Percentiles rank a stretch among this genome's conserved stretches.
Evolutionary conservation across 1,284 basidiomycete genomes (phyloP).

Genomic region (Porodaedalea pini): DNA sequence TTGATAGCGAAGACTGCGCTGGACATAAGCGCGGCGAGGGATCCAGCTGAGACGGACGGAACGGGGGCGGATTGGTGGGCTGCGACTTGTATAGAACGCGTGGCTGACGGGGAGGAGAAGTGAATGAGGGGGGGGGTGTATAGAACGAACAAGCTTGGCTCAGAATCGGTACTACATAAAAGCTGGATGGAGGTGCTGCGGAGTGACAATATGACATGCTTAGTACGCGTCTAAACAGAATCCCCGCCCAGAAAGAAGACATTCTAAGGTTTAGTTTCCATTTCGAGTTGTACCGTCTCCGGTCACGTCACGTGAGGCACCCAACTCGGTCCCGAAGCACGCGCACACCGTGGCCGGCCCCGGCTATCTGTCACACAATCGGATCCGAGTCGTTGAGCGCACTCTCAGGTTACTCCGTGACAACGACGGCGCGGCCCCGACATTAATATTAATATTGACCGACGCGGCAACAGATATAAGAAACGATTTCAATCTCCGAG

Average conservation of each 20-base stretch:
- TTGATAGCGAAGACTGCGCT: conserved; percentile 8
- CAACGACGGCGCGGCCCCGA: too few relatives aligned
- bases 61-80: too few relatives aligned
- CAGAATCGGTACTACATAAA: background rate
- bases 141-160: background rate
- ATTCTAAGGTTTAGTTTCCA: background rate
- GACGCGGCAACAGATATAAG: background rate
- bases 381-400: too few relatives aligned
- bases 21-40: background rate
- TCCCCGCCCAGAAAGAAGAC: background rate
- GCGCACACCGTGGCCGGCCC: too few relatives aligned
- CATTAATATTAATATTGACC: background rate
- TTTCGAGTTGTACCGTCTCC: background rate
- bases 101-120: background rate
- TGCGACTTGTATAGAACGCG: background rate
- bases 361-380: too few relatives aligned
- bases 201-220: conserved; percentile 3
- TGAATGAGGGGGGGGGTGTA: background rate
- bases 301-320: background rate
- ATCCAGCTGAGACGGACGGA: too few relatives aligned
- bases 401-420: too few relatives aligned
- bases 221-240: background rate
- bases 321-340: background rate
- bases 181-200: conserved; percentile 14
- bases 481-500: background rate